Conservation (phyloP, 352 stramenopile genomes). For the Phytophthora rubi region DNA sequence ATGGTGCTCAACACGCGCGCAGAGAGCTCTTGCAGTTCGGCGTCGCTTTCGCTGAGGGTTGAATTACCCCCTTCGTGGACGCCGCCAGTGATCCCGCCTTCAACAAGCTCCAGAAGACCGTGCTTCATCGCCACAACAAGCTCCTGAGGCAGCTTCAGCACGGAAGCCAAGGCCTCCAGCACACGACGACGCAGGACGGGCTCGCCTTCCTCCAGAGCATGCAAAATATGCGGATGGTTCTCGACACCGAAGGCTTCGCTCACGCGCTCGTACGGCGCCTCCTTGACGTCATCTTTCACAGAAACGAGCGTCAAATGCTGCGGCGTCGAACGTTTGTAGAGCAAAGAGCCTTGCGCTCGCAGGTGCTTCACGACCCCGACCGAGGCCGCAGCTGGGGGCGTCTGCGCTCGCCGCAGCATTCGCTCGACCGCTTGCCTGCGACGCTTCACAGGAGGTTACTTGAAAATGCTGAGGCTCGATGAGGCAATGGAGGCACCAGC, state of each 20-base stretch:
- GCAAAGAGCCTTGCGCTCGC: constrained; percentile 54
- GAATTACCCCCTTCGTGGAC: constrained; percentile 2
- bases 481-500: constrained; percentile 20
- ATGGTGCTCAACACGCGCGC: constrained; percentile 66
- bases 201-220: constrained; percentile 64
- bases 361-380: constrained; percentile 53
- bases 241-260: constrained; percentile 71
- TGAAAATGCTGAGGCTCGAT: not conserved
- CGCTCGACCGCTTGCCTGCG: constrained; percentile 1
- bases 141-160: constrained; percentile 70
- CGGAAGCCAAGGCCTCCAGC: constrained; percentile 48
- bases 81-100: constrained; percentile 30
- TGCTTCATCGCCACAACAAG: constrained; percentile 69
- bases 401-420: constrained; percentile 29
- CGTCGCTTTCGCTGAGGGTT: constrained; percentile 29
- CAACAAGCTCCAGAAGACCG: constrained; percentile 62
- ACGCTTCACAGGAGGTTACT: constrained; percentile 30
- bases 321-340: constrained; percentile 68
- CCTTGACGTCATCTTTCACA: constrained; percentile 54
- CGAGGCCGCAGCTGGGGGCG: not conserved
- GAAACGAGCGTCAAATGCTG: constrained; percentile 70
- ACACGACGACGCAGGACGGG: constrained; percentile 55
- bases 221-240: constrained; percentile 75
- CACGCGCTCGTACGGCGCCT: constrained; percentile 67
- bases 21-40: constrained; percentile 61